Percentiles rank a stretch among this genome's conserved stretches.
These are phyloP conservation scores for Saccharomyces hybrid DNA, from an alignment of 1,139 yeast species.

Conservation along the genomic window DNA sequence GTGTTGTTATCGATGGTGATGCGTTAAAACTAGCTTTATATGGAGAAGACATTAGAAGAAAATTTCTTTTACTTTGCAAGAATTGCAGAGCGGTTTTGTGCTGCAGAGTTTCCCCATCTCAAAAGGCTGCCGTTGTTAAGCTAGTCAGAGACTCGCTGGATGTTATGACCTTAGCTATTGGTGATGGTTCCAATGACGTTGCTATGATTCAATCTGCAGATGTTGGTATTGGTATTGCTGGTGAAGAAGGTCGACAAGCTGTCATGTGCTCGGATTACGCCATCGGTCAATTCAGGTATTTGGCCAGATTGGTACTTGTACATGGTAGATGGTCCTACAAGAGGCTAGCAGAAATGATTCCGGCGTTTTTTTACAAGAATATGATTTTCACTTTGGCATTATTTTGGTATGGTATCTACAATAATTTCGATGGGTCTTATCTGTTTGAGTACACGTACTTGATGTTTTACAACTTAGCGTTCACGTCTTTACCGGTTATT, in stretches of 20 bases:
- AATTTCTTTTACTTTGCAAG: too few species aligned
- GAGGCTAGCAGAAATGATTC: conserved; percentile 88
- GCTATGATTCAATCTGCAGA: too few species aligned
- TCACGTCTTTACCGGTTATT: conserved; percentile 89
- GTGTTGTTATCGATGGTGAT: too few species aligned
- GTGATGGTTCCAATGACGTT: too few species aligned
- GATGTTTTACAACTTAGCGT: conserved; percentile 90
- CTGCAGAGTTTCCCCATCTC: too few species aligned
- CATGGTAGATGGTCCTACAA: conserved; percentile 98
- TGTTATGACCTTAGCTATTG: too few species aligned
- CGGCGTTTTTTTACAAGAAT: conserved; percentile 87
- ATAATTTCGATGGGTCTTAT: conserved; percentile 85
- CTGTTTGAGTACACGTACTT: conserved; percentile 86
- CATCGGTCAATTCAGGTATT: conserved; percentile 84
- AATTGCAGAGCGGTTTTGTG: too few species aligned
- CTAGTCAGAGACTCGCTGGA: too few species aligned
- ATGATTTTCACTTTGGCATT: conserved; percentile 80
- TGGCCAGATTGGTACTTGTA: conserved; percentile 69
- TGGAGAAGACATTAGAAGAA: too few species aligned
- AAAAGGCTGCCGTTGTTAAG: too few species aligned
- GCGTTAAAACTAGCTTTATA: too few species aligned
- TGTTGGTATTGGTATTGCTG: conserved; percentile 50
- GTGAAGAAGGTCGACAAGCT: conserved; percentile 99
- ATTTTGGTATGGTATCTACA: conserved; percentile 88
- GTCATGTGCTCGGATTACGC: conserved; percentile 98